These are phyloP conservation scores for Pseudopediastrum boryanum DNA, from an alignment of 139 green algal species.

Conservation along the genomic window DNA sequence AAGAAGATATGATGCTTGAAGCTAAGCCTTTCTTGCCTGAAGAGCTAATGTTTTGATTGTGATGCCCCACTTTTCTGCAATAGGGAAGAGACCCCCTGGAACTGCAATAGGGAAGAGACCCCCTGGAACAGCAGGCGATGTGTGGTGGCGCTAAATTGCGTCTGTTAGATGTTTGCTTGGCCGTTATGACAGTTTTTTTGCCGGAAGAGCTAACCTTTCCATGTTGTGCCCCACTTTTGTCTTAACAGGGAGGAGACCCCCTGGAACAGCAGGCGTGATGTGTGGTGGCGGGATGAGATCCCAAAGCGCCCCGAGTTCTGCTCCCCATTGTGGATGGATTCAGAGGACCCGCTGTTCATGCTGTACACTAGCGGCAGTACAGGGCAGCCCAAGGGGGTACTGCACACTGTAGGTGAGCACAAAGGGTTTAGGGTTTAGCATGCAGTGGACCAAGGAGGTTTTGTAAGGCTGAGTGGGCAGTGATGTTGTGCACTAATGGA, in stretches of 20 bases:
- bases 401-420: conserved; percentile 77
- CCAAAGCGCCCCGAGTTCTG: conserved; percentile 62
- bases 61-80: too few species aligned
- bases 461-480: neutral
- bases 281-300: conserved; percentile 87
- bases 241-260: conserved; percentile 44
- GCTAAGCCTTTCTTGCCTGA: too few species aligned
- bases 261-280: conserved; percentile 68
- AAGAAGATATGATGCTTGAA: too few species aligned
- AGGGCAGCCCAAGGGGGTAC: conserved; percentile 95
- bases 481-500: neutral
- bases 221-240: too few species aligned
- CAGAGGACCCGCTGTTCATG: conserved; percentile 94
- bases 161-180: too few species aligned
- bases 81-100: too few species aligned
- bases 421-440: neutral
- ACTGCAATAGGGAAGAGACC: too few species aligned
- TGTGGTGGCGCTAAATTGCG: too few species aligned
- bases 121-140: too few species aligned
- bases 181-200: too few species aligned
- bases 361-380: conserved; percentile 93
- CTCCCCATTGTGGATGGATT: conserved; percentile 85
- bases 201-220: too few species aligned
- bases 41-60: too few species aligned
- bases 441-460: neutral